Conservation (phyloP, 441 rosid genomes). For the Bruguiera hainesii region DNA sequence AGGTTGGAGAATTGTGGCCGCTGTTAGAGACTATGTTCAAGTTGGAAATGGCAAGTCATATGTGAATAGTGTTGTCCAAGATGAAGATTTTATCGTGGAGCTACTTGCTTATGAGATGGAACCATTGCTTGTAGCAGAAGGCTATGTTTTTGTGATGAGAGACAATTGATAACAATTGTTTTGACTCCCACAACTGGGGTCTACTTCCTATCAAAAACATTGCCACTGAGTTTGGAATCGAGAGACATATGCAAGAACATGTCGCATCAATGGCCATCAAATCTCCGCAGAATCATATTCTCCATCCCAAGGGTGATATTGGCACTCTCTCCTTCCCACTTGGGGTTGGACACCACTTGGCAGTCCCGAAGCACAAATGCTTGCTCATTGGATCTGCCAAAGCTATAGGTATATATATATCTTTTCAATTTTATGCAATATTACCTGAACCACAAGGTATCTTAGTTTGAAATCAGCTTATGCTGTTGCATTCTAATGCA, state of each 20-base stretch:
- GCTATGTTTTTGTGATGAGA: conserved; percentile 89
- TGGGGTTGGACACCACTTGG: conserved; percentile 78
- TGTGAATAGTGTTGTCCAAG: conserved; percentile 65
- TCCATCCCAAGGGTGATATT: conserved; percentile 93
- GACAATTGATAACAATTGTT: conserved; percentile 89
- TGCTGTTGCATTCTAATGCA: no score
- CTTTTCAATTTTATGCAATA: background rate
- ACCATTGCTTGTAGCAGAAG: conserved; percentile 74
- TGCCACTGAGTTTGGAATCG: conserved; percentile 34
- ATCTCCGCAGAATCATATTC: conserved; percentile 83
- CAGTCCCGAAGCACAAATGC: conserved; percentile 97
- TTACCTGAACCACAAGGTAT: no score
- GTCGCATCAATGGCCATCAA: conserved; percentile 76
- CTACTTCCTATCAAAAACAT: background rate
- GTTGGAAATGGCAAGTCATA: conserved; percentile 66
- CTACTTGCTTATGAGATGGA: conserved; percentile 84
- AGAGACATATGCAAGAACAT: background rate
- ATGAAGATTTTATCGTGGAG: conserved; percentile 72
- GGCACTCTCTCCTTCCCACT: conserved; percentile 90
- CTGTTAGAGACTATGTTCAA: conserved; percentile 81
- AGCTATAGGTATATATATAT: conserved; percentile 68
- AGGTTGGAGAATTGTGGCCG: background rate
- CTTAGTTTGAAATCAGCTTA: no score
- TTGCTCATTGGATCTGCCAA: conserved; percentile 96
- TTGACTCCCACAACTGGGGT: conserved; percentile 88